These are phyloP conservation scores for Euphorbia peplus DNA, from an alignment of 345 rosid genomes.

Conservation along the genomic window DNA sequence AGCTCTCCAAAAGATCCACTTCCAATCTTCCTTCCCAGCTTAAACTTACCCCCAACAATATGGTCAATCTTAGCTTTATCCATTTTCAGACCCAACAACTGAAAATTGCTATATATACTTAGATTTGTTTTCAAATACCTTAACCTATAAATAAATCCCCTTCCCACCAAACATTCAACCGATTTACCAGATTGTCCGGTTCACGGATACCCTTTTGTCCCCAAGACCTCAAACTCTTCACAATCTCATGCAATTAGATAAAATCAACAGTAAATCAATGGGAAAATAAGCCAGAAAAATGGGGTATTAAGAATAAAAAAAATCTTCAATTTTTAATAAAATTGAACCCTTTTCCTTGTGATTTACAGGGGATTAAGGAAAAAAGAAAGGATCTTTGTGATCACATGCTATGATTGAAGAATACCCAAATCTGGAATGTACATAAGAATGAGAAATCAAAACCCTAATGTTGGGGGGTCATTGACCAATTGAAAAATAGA, in stretches of 20 bases:
- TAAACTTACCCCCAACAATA: constrained; percentile 75
- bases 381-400: constrained; percentile 6
- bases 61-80: constrained; percentile 52
- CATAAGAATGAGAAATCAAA: constrained; percentile 20
- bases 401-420: constrained; percentile 7
- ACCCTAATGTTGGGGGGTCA: constrained; percentile 32
- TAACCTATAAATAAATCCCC: constrained; percentile 1
- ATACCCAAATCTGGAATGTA: constrained; percentile 9
- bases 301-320: background rate
- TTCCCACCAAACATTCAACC: background rate
- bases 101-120: background rate
- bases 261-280: background rate
- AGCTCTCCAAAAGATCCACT: constrained; percentile 96
- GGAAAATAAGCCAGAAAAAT: background rate
- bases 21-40: constrained; percentile 94
- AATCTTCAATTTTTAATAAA: background rate
- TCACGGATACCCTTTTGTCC: constrained; percentile 3
- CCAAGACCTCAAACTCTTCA: background rate
- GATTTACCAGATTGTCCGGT: constrained; percentile 28
- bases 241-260: constrained; percentile 7
- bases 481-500: constrained; percentile 29
- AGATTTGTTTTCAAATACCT: constrained; percentile 9
- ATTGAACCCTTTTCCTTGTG: background rate
- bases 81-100: constrained; percentile 9
- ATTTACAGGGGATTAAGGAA: background rate